Conservation (phyloP, 2,329 filamentous ascomycete genomes). For the Apiospora phragmitis region DNA sequence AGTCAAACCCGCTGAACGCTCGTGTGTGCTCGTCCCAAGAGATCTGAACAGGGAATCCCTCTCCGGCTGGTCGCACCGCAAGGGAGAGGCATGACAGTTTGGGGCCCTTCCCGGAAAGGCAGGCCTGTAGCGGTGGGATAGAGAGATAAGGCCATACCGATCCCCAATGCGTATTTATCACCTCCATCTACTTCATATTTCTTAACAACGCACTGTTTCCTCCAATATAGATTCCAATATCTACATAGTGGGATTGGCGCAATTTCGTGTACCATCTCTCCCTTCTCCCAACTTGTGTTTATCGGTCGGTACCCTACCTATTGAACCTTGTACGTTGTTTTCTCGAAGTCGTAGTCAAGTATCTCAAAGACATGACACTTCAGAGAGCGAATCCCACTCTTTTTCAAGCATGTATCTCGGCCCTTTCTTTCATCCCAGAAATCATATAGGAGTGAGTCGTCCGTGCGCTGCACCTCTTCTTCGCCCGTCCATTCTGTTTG, state of each 20-base stretch:
- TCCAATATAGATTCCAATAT: background rate
- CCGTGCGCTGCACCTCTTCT: too few relatives aligned
- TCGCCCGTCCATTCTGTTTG: too few relatives aligned
- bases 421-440: background rate
- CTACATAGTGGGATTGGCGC: background rate
- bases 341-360: background rate
- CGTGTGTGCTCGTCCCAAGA: too few relatives aligned
- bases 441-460: background rate
- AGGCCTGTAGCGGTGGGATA: too few relatives aligned
- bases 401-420: background rate
- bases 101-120: too few relatives aligned
- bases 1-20: too few relatives aligned
- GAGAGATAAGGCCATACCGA: background rate
- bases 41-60: too few relatives aligned
- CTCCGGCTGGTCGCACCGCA: too few relatives aligned
- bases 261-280: background rate
- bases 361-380: background rate
- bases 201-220: background rate
- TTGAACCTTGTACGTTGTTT: background rate
- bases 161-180: background rate
- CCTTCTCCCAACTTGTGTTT: background rate
- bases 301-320: background rate
- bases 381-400: background rate
- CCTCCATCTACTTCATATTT: background rate
- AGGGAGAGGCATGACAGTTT: too few relatives aligned